phyloP scores from a whole-genome alignment of 495 filamentous ascomycete genomes.

The Neurospora africana region DNA sequence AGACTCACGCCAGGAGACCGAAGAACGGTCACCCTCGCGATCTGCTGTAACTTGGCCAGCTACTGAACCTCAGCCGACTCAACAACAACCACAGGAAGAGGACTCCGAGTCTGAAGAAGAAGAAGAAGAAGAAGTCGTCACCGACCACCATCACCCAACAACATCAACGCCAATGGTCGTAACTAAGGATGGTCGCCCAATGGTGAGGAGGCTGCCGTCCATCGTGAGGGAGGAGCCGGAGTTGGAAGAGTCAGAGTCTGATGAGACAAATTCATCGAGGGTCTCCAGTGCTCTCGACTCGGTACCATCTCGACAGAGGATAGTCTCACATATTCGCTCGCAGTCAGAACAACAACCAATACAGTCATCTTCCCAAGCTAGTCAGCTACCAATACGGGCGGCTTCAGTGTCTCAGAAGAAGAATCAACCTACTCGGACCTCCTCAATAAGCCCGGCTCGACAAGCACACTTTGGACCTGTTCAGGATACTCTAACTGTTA shows the following conservation, averaged over 20 bases:
- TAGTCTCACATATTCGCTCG: conserved; percentile 2
- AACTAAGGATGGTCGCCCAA: conserved; percentile 4
- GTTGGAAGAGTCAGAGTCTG: conserved; percentile 24
- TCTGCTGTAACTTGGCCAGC: conserved; percentile 11
- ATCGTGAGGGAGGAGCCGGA: conserved; percentile 52
- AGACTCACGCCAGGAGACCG: neutral
- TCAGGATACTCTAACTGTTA: conserved; percentile 42
- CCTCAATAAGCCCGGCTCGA: conserved; percentile 29
- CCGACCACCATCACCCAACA: neutral
- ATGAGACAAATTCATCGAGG: conserved; percentile 7
- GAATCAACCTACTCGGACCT: conserved; percentile 10
- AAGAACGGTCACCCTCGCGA: conserved; percentile 7
- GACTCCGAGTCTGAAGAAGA: neutral
- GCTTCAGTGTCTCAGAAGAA: neutral
- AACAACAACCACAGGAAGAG: conserved; percentile 9
- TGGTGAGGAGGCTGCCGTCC: conserved; percentile 45
- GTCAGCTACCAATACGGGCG: neutral
- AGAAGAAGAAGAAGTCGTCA: neutral
- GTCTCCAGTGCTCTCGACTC: conserved; percentile 21
- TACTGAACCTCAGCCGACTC: conserved; percentile 7
- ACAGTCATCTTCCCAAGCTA: neutral
- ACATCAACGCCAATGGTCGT: neutral
- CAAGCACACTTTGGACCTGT: conserved; percentile 62
- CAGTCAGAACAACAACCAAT: neutral
- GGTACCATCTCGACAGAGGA: conserved; percentile 21